phyloP scores from a whole-genome alignment of 129 eudicot genomes.

The Flaveria linearis region DNA sequence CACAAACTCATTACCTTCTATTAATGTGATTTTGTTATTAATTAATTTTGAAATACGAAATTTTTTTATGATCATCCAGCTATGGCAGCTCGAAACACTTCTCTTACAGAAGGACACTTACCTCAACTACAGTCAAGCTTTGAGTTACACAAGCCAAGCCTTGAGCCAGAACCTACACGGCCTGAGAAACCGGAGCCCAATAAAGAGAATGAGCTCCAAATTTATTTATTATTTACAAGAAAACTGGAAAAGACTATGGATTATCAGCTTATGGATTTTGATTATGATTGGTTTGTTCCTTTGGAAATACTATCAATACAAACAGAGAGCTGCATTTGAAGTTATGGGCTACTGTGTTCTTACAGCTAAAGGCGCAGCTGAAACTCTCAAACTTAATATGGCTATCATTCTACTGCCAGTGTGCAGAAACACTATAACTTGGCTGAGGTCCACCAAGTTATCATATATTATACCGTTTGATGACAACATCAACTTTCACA shows the following conservation, averaged over 20 bases:
- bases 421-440: conserved; percentile 90
- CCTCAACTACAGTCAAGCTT: conserved; percentile 94
- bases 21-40: not conserved
- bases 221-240: conserved; percentile 67
- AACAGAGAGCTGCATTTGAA: conserved; percentile 63
- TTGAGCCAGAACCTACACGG: conserved; percentile 90
- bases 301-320: conserved; percentile 89
- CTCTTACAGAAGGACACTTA: conserved; percentile 92
- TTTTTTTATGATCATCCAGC: conserved; percentile 50
- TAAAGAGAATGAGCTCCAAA: conserved; percentile 62
- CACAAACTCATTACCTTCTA: not conserved
- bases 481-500: conserved; percentile 98
- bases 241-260: conserved; percentile 93
- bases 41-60: not conserved
- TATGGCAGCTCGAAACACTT: conserved; percentile 99
- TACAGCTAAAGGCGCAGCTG: conserved; percentile 97
- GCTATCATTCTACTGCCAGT: conserved; percentile 88
- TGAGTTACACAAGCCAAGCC: conserved; percentile 99
- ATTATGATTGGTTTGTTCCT: conserved; percentile 73
- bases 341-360: conserved; percentile 95
- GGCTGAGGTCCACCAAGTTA: conserved; percentile 87
- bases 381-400: conserved; percentile 92
- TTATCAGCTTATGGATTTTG: conserved; percentile 67
- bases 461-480: conserved; percentile 74
- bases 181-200: conserved; percentile 58